Conservation (phyloP, 345 rosid genomes). For the Populus euphratica region DNA sequence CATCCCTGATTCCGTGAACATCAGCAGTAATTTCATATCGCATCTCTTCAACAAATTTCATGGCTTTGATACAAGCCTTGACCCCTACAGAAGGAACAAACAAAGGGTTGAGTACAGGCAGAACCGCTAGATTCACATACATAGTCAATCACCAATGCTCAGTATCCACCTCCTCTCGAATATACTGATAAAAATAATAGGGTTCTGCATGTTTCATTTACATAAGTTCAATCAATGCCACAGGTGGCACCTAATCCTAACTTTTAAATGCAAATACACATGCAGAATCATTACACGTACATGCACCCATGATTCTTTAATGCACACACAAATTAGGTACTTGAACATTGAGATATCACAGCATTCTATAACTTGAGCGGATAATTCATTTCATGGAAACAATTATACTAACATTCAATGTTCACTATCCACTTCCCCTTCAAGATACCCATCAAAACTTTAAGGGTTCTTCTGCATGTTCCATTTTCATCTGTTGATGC, state of each 20-base stretch:
- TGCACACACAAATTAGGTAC: neutral
- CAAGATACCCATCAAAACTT: conserved; percentile 73
- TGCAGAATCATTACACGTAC: too few relatives aligned
- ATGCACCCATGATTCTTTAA: neutral
- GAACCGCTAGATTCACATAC: neutral
- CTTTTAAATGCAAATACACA: too few relatives aligned
- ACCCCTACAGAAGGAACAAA: conserved; percentile 51
- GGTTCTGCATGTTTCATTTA: too few relatives aligned
- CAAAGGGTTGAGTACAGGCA: neutral
- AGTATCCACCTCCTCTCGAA: neutral
- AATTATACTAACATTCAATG: conserved; percentile 59
- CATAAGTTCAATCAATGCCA: too few relatives aligned
- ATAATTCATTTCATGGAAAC: neutral
- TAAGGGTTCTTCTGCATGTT: conserved; percentile 85
- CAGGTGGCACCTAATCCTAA: too few relatives aligned
- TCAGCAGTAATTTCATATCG: conserved; percentile 63
- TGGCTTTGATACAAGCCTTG: conserved; percentile 53
- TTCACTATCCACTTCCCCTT: conserved; percentile 91
- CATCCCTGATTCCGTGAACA: conserved; percentile 67
- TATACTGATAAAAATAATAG: neutral
- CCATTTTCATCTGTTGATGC: conserved; percentile 76
- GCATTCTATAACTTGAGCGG: neutral
- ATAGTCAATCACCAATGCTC: neutral
- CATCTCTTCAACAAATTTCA: conserved; percentile 54
- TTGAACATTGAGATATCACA: neutral